Conservation (phyloP, 139 green algal species). For the Asterochloris sp. region DNA sequence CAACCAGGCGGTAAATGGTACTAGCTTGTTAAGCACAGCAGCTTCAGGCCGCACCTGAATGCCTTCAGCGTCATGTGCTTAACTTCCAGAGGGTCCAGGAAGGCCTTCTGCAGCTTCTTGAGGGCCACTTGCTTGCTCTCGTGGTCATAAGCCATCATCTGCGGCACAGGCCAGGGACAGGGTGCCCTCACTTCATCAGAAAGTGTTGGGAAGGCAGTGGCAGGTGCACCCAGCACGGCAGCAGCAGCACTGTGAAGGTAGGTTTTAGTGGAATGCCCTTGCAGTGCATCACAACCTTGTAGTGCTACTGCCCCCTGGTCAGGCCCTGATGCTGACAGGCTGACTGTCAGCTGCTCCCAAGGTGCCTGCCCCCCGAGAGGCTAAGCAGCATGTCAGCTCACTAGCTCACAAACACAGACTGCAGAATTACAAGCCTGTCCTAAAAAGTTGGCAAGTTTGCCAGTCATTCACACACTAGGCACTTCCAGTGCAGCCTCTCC, state of each 20-base stretch:
- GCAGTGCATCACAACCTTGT: neutral
- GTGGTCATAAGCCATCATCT: slow-evolving; percentile 63
- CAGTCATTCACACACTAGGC: neutral
- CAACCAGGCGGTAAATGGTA: too few species aligned
- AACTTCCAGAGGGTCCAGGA: slow-evolving; percentile 59
- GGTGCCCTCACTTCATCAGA: too few species aligned
- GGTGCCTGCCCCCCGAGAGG: too few species aligned
- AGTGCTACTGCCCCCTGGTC: too few species aligned
- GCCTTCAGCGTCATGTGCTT: slow-evolving; percentile 57
- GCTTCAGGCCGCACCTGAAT: slow-evolving; percentile 13
- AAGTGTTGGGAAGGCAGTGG: too few species aligned
- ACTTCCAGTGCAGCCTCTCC: neutral
- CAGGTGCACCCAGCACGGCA: too few species aligned
- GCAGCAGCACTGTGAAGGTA: too few species aligned
- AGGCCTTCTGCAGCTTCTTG: slow-evolving; percentile 57
- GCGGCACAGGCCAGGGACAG: neutral
- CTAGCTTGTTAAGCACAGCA: too few species aligned
- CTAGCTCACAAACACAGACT: neutral
- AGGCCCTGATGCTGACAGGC: too few species aligned
- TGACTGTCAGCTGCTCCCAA: too few species aligned
- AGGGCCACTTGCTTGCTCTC: slow-evolving; percentile 56
- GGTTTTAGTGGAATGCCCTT: neutral
- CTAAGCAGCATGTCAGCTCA: too few species aligned
- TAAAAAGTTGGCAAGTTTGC: neutral
- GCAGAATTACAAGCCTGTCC: neutral